Evolutionary conservation across 129 eudicot species (phyloP).

Genomic region (Calendula officinalis): DNA sequence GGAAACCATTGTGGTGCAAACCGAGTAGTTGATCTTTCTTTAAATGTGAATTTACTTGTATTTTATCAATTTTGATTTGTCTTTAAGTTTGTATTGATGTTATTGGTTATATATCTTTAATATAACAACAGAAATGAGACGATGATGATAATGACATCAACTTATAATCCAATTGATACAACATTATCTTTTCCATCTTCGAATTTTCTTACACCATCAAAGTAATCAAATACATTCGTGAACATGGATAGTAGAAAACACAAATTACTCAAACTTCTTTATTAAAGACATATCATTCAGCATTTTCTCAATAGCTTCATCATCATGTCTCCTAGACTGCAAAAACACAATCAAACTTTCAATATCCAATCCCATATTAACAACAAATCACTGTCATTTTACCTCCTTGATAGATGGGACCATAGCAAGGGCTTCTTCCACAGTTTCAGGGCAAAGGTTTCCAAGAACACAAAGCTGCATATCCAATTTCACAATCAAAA

Average conservation of each 20-base stretch:
- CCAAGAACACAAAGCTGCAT: conserved; percentile 92
- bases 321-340: conserved; percentile 87
- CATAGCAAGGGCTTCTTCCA: conserved; percentile 96
- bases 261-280: conserved; percentile 77
- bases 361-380: not conserved
- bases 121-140: not conserved
- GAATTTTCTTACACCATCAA: not conserved
- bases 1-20: conserved; percentile 63
- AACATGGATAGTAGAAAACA: not conserved
- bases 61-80: not conserved
- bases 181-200: not conserved
- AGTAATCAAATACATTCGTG: not conserved
- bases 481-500: not conserved
- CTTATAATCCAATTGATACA: conserved; percentile 9
- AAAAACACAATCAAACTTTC: conserved; percentile 3
- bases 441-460: conserved; percentile 97
- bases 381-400: not conserved
- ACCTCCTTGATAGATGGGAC: conserved; percentile 87
- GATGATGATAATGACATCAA: not conserved
- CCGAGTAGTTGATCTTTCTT: conserved; percentile 28
- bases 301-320: conserved; percentile 95
- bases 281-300: conserved; percentile 73
- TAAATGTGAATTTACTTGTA: not conserved
- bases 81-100: not conserved
- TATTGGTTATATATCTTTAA: no score